Base-by-base conservation (phyloP, 345 rosid species). In the Aurinia saxatilis region DNA sequence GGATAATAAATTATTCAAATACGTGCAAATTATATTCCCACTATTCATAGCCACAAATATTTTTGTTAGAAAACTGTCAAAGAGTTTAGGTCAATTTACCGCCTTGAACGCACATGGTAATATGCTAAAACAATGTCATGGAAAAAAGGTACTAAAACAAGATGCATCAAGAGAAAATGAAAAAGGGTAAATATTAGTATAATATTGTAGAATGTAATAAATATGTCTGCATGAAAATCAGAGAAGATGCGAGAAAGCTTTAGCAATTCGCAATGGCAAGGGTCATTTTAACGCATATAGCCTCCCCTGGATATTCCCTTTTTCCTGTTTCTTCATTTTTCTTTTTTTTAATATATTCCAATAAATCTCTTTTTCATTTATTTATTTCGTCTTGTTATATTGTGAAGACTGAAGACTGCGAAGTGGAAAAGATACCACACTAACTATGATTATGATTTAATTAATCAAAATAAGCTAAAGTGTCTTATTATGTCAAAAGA, bases 241-340 rank as follows among this genome's bases (percentile, higher is more conserved):
- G 44, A 18, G 50, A 11, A 69, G 49, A 60, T 44, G 18, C 16
- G 29, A 61, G 50, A 61, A 60, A 54, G 6, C 16, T 58, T 59
- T 59, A 25, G 60, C 19, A 21, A 33, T 3, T 63, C 70, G 57
- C 30, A 63, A 48, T 47, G 19, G 70, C 70, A 71, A 70, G 33
- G 74, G 75, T 35, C 70, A 50, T 41, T 40, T 64, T 49, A 64
- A 57, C 66, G 19, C 60, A 64, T 71, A 18, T 71, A 39, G 66
- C 75, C 75, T 71, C 60, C 70, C 75, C 70, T 63, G 25, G 60
- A 10, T 71, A 58, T 65, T 19, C 54, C 66, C 60, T 63, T 40
- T 48, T 21, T 63, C 25, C n/a, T n/a, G n/a, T n/a, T n/a, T 64
- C 19, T 38, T 61, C 51, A 21, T 39, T 48, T 35, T 3, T 4